Percentiles rank a stretch among this genome's conserved stretches.
Evolutionary conservation across 73 alveolate species (phyloP).

Genomic region (Urostyla sp.): DNA sequence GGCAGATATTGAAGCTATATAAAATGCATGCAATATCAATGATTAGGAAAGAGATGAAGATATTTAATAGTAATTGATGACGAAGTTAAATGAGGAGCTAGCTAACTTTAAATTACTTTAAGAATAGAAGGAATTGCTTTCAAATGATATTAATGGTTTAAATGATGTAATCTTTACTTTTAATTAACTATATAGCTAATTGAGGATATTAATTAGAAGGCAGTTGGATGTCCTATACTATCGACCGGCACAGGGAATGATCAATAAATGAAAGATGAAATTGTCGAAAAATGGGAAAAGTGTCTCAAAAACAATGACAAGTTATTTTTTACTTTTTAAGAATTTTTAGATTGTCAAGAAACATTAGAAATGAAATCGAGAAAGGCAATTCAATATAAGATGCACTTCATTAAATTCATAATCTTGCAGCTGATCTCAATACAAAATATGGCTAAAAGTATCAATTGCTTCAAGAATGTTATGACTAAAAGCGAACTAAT

Average conservation of each 20-base stretch:
- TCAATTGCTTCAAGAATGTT: constrained; percentile 6
- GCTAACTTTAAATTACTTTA: not conserved
- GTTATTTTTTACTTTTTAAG: too few species aligned
- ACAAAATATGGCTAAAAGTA: not conserved
- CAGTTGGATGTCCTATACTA: too few species aligned
- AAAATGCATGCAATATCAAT: not conserved
- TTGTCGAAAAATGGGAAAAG: not conserved
- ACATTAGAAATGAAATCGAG: too few species aligned
- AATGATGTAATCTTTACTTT: not conserved
- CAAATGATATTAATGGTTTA: not conserved
- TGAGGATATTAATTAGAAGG: not conserved
- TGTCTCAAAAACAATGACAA: not conserved
- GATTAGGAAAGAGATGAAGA: constrained; percentile 26
- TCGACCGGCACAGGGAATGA: too few species aligned
- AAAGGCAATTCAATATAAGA: not conserved
- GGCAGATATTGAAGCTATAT: too few species aligned
- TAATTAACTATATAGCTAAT: not conserved
- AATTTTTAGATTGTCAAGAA: too few species aligned
- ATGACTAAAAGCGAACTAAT: too few species aligned
- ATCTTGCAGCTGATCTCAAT: not conserved
- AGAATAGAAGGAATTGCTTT: not conserved
- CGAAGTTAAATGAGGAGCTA: not conserved
- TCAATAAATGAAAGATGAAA: constrained; percentile 10
- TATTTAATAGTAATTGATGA: not conserved
- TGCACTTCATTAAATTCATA: not conserved